Base-by-base conservation (phyloP, 805 yeast genomes). In the Blastobotrys chiropterorum region DNA sequence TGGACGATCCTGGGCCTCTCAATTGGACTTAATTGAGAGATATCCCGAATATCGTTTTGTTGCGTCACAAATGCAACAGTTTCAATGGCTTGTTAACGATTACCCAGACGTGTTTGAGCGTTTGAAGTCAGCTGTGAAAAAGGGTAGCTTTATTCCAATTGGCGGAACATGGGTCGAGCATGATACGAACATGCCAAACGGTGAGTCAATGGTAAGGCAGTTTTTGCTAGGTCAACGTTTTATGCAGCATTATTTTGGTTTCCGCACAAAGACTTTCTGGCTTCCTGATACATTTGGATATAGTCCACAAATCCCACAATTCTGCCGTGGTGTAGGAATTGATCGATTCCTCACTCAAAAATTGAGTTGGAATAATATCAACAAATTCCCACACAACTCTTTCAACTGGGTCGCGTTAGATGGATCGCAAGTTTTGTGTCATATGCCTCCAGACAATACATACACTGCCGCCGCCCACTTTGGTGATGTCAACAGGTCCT, bases 121-220 rank as follows among this genome's bases (percentile, higher is more conserved):
- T 51, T 74, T 87, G 39, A 26, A 26, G 34, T 6, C 34, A 26
- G 85, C 85, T 48, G 83, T 84, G 50, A 72, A 78, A 46, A 79
- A 80, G 17, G 86, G 86, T 49, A 84, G 86, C 58, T 92, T 92
- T 62, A 75, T 90, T 47, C 95, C 96, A 8, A 79, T 94, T 54
- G 99, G 99, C 49, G 99, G 99, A 3, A 82, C 97, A 0, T 92
- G 98, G 98, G 98, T 94, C 43, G 99, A 92, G 69, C 85, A 89
- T 66, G 99, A 92, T 67, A 92, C 98, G 8, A 92, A 92, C 68
- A 75, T 92, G 71, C 99, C 99, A n/a, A 74, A 80, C 56, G 97
- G 98, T 44, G 99, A 92, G 68, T 85, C 96, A 0, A 72, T 92
- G 51, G 82, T 83, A 3, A 79, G 99, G 58, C 99, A 92, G 64